Conservation (phyloP, 306 rosid species). For the Purshia tridentata region DNA sequence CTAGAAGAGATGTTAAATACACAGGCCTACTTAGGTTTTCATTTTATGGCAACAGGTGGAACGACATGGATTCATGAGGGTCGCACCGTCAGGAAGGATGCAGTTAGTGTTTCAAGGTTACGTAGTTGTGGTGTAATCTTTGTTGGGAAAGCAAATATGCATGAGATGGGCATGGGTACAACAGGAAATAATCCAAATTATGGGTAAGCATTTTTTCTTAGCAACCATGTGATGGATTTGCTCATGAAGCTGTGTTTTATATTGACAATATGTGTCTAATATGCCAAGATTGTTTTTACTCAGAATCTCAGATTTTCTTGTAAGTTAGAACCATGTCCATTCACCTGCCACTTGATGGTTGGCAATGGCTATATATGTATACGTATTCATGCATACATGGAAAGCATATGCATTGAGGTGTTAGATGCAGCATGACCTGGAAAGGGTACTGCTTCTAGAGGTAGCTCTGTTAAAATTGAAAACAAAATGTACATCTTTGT, state of each 20-base stretch:
- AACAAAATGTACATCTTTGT: neutral
- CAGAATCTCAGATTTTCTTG: neutral
- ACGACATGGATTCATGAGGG: conserved; percentile 95
- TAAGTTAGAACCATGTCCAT: neutral
- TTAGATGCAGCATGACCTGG: neutral
- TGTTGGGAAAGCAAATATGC: conserved; percentile 96
- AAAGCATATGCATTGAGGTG: neutral
- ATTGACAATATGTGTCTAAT: neutral
- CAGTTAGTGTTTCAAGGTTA: conserved; percentile 62
- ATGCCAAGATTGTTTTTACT: neutral
- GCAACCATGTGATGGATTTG: conserved; percentile 19
- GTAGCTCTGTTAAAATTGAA: neutral
- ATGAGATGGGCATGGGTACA: conserved; percentile 97
- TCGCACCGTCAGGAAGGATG: conserved; percentile 65
- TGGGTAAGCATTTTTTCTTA: conserved; percentile 53
- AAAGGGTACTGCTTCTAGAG: neutral
- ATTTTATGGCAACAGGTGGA: conserved; percentile 57
- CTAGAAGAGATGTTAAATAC: neutral
- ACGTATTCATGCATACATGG: neutral
- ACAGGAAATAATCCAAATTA: conserved; percentile 91
- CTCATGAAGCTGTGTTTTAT: conserved; percentile 16
- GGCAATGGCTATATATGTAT: neutral
- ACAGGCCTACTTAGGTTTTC: conserved; percentile 17
- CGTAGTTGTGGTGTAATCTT: conserved; percentile 88
- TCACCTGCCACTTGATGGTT: neutral